Percentiles rank a stretch among this genome's conserved stretches.
Conservation (phyloP, 1,284 basidiomycete species). For the Naganishia liquefaciens region DNA sequence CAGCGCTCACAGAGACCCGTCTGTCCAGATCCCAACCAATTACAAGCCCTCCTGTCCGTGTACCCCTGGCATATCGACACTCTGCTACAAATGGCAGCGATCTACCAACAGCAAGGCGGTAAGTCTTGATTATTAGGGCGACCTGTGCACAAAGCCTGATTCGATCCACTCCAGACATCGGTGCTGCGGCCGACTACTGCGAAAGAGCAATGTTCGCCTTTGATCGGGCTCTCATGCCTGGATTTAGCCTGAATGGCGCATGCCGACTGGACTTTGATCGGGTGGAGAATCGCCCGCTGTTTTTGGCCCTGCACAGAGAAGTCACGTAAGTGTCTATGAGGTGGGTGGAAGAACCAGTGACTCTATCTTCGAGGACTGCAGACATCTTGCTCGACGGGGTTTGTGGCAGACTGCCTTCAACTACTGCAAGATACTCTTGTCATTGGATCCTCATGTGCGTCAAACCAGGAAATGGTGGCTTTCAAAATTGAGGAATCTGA, state of each 20-base stretch:
- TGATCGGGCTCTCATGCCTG: conserved; percentile 78
- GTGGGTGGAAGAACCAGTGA: neutral
- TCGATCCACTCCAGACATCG: conserved; percentile 62
- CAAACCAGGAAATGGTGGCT: neutral
- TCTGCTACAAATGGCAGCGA: conserved; percentile 73
- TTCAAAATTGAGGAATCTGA: conserved; percentile 9
- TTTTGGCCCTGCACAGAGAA: conserved; percentile 69
- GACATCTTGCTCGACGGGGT: conserved; percentile 81
- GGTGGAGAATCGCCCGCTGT: conserved; percentile 54
- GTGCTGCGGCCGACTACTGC: conserved; percentile 78
- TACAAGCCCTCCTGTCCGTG: conserved; percentile 56
- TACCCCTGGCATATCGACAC: conserved; percentile 84
- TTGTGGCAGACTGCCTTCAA: conserved; percentile 85
- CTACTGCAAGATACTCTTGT: conserved; percentile 76
- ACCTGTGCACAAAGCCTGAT: too few relatives aligned
- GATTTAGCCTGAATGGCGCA: conserved; percentile 75
- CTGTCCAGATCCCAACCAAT: conserved; percentile 54
- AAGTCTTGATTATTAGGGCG: conserved; percentile 28
- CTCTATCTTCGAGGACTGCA: conserved; percentile 39
- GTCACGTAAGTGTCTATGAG: conserved; percentile 61
- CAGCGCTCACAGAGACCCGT: neutral
- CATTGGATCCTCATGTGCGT: conserved; percentile 69
- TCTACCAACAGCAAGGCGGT: conserved; percentile 83
- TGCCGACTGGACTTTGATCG: conserved; percentile 82
- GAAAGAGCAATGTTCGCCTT: conserved; percentile 85